Base-by-base conservation (phyloP, 768 basidiomycete species). In the Leccinum truebloodii region DNA sequence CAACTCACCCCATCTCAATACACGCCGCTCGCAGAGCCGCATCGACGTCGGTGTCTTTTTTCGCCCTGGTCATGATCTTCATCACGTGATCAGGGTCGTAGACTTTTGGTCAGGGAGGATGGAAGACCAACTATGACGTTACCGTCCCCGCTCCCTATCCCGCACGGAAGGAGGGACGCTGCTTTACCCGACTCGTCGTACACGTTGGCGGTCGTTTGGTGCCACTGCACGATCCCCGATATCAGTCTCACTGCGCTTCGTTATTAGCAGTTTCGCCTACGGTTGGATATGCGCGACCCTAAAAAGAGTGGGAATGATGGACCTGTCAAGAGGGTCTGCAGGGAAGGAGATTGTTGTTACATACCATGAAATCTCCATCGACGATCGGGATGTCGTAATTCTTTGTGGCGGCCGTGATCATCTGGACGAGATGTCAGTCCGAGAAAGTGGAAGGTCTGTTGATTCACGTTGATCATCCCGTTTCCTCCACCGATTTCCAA, bases 1-100 rank as follows among this genome's bases (percentile, higher is more conserved):
- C 18, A 39, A 62, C 70, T 39, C 55, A 75, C 70, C 84, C 84
- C 81, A 86, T 80, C 63, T 82, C 80, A 14, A 80, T 74, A 32
- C 81, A 81, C 5, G 78, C 81, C 1, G 79, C 78, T 3, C 83
- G 77, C 65, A 83, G 73, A 26, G 76, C 65, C 0, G 75, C 68
- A 63, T 84, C 83, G 4, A 82, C 76, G n/a, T 77, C 73, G 32
- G 69, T 65, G 22, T 80, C 76, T 54, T 73, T 75, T 60, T 78
- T 82, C 3, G 76, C 80, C 54, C 75, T 79, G 46, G 78, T 78
- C 69, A 84, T 78, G 32, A 80, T 61, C 72, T 73, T 44, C 22
- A 32, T 41, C 49, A 54, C 55, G 59, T 59, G 55, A 65, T 69
- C 59, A 65, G 57, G 61, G 59, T 53, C 63, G 32, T 39, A 16